phyloP scores from a whole-genome alignment of 148 eudicot species.

The Rhododendron henanense region DNA sequence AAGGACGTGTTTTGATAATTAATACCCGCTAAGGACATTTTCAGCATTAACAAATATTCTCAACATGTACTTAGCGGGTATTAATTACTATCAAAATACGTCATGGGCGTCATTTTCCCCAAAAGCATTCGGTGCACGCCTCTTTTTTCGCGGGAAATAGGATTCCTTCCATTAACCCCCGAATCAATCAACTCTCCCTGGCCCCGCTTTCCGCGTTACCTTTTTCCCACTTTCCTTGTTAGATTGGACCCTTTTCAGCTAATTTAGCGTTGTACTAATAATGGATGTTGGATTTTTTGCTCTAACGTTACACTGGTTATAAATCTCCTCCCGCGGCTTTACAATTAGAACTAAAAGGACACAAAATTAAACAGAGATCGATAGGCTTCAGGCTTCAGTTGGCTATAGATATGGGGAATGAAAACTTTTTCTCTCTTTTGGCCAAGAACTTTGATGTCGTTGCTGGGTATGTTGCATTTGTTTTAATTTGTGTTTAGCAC shows the following conservation, averaged over 20 bases:
- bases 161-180: background rate
- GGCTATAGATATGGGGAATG: background rate
- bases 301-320: background rate
- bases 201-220: background rate
- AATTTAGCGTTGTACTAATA: background rate
- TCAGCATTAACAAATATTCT: no score
- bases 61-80: no score
- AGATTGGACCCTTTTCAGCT: background rate
- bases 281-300: background rate
- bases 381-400: background rate
- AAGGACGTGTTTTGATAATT: no score
- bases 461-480: slow-evolving; percentile 20
- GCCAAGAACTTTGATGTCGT: slow-evolving; percentile 42
- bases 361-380: background rate
- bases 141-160: slow-evolving; percentile 1
- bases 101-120: no score
- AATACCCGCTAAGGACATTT: no score
- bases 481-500: background rate
- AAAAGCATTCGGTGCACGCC: slow-evolving; percentile 5
- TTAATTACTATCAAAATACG: no score
- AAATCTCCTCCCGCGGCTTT: no score
- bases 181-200: background rate
- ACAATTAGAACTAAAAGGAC: background rate
- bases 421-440: background rate
- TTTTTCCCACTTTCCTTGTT: background rate